Base-by-base conservation (phyloP, 257 asterid genomes). In the Verbena officinalis region DNA sequence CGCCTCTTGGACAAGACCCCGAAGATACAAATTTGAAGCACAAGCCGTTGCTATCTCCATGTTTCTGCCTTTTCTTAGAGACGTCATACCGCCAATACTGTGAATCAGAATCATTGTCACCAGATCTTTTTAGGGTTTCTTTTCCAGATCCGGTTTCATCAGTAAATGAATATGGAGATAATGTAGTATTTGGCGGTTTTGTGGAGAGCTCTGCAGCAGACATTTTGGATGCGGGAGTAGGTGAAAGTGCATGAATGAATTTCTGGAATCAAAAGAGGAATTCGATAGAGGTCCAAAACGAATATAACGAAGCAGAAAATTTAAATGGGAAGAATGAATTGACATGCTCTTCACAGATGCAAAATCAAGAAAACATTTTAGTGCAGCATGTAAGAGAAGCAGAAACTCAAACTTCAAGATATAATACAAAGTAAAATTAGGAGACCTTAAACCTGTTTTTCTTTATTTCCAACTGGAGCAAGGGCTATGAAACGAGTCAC, bases 1-100 rank as follows among this genome's bases (percentile, higher is more conserved):
- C 92, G 12, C 90, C 98, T 78, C 87, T 85, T 56, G 95, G 87
- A 81, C 99, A 93, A 46, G 89, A 87, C 60, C 96, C 97, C 42
- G 96, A 90, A 46, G 97, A 90, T 42, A 77, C 70, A 73, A 73
- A 93, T 77, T 93, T 90, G 72, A 87, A 93, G 80, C 99, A 93
- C 79, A 93, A 67, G 80, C 84, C 79, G 14, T 49, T 76, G 33
- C 87, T 90, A 77, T 82, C 90, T 72, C 95, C 99, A 66, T 64
- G 86, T 71, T 86, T 90, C 73, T 74, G 96, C 75, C 91, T 81
- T 73, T 93, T 93, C 64, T 80, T 75, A 44, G 95, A 72, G 53
- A 80, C 90, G 67, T 93, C 99, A 71, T 90, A 93, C 55, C 99
- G 81, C 99, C 99, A 93, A 81, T 87, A 79, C 74, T 93, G 99